Conservation (phyloP, 176 grass and related monocot species). For the Triticum dicoccoides region DNA sequence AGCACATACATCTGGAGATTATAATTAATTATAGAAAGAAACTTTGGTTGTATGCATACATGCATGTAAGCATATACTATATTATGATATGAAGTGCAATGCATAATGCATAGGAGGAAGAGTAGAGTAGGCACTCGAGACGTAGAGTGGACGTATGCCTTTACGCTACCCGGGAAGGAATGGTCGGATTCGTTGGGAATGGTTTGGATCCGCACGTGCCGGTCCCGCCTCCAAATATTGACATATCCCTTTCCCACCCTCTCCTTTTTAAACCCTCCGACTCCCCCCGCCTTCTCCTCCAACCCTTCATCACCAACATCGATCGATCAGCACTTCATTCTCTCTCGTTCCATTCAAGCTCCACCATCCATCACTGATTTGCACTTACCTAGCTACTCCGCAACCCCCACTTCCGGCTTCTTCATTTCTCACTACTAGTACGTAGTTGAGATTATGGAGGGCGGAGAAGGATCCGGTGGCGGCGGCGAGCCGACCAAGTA, state of each 20-base stretch:
- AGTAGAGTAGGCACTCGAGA: too few relatives aligned
- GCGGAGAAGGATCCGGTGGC: not conserved
- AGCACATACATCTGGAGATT: too few relatives aligned
- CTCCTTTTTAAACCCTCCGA: not conserved
- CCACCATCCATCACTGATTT: not conserved
- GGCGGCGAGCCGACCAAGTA: slow-evolving; percentile 59
- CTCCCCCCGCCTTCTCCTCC: not conserved
- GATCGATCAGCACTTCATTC: not conserved
- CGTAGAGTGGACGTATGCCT: not conserved
- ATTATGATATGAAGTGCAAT: too few relatives aligned
- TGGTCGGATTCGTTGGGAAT: not conserved
- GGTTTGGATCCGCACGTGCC: slow-evolving; percentile 26
- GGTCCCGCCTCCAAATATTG: not conserved
- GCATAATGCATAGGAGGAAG: too few relatives aligned
- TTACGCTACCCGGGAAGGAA: not conserved
- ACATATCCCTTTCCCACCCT: slow-evolving; percentile 18
- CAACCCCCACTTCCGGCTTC: too few relatives aligned
- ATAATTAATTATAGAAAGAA: too few relatives aligned
- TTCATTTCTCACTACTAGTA: not conserved
- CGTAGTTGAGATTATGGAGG: slow-evolving; percentile 11
- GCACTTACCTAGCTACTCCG: not conserved
- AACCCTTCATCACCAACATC: not conserved
- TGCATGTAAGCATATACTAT: too few relatives aligned
- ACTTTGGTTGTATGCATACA: too few relatives aligned
- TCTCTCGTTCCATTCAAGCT: not conserved